These are phyloP conservation scores for Trypanosoma congolense DNA, from an alignment of 208 protist genomes.

Conservation along the genomic window DNA sequence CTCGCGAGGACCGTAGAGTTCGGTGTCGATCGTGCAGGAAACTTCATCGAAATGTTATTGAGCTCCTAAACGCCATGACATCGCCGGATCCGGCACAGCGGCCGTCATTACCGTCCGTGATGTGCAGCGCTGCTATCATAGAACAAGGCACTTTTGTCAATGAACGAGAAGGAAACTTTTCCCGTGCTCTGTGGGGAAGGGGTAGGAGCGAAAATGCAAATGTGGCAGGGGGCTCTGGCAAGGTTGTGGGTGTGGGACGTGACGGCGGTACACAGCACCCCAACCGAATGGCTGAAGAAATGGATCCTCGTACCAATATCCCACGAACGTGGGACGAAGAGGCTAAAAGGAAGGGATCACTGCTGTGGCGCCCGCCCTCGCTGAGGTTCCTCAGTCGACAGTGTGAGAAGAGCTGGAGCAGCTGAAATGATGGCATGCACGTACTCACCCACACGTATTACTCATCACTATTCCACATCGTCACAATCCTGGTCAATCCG, in stretches of 20 bases:
- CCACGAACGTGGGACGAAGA: not conserved
- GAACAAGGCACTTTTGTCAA: slow-evolving; percentile 22
- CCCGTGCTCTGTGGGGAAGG: not conserved
- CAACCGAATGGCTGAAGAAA: no score
- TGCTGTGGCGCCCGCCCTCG: slow-evolving; percentile 33
- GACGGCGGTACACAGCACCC: no score
- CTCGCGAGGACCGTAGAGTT: not conserved
- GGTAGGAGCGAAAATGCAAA: not conserved
- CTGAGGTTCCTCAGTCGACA: slow-evolving; percentile 21
- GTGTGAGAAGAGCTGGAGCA: not conserved
- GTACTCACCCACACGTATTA: no score
- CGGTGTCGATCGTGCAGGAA: slow-evolving; percentile 34
- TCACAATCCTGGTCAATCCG: no score
- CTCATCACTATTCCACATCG: no score
- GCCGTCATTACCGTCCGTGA: slow-evolving; percentile 18
- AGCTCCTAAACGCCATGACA: slow-evolving; percentile 38
- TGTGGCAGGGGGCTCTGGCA: not conserved
- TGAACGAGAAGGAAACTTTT: not conserved
- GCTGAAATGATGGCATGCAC: not conserved
- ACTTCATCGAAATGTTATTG: slow-evolving; percentile 29
- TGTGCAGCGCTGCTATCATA: slow-evolving; percentile 29
- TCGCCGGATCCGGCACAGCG: slow-evolving; percentile 16
- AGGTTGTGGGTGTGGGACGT: no score
- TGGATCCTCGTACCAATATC: no score
- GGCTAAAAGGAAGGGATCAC: not conserved